phyloP scores from a whole-genome alignment of 2,329 filamentous ascomycete species.

The Fusarium abutilonis region DNA sequence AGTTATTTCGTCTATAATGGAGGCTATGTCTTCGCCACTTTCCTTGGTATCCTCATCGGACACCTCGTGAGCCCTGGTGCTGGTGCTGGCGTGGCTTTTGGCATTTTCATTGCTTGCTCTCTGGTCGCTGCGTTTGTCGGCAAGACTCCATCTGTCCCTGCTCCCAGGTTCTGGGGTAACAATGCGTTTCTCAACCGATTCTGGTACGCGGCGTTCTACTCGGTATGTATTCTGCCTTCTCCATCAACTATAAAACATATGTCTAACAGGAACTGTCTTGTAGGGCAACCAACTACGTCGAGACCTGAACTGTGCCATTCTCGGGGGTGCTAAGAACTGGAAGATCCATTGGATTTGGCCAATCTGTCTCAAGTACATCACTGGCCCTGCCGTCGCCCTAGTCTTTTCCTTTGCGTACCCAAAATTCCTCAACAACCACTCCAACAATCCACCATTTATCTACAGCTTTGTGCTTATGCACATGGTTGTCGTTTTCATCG shows the following conservation, averaged over 20 bases:
- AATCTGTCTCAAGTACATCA: constrained; percentile 56
- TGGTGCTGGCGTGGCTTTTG: constrained; percentile 61
- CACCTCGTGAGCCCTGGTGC: constrained; percentile 54
- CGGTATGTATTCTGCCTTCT: constrained; percentile 51
- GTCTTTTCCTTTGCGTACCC: constrained; percentile 60
- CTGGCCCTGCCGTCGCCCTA: constrained; percentile 57
- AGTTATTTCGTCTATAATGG: constrained; percentile 56
- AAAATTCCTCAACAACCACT: constrained; percentile 22
- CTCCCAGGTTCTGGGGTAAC: constrained; percentile 55
- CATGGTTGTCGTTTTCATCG: constrained; percentile 30
- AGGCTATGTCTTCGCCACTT: constrained; percentile 59
- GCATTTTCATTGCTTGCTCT: constrained; percentile 55
- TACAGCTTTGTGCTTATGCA: constrained; percentile 40
- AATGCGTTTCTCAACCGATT: constrained; percentile 53
- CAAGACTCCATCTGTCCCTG: constrained; percentile 51
- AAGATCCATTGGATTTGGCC: constrained; percentile 59
- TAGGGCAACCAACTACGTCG: constrained; percentile 63
- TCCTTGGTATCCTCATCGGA: constrained; percentile 59
- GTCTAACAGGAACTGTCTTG: constrained; percentile 33
- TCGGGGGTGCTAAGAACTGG: constrained; percentile 59
- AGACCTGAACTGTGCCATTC: constrained; percentile 61
- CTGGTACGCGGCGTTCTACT: constrained; percentile 64
- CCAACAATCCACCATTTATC: constrained; percentile 28
- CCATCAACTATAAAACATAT: accelerated
- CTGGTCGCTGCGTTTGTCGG: constrained; percentile 51